Percentiles rank a stretch among this genome's conserved stretches.
Evolutionary conservation across 805 yeast species (phyloP).

Genomic region (Ogataea populi-albae): DNA sequence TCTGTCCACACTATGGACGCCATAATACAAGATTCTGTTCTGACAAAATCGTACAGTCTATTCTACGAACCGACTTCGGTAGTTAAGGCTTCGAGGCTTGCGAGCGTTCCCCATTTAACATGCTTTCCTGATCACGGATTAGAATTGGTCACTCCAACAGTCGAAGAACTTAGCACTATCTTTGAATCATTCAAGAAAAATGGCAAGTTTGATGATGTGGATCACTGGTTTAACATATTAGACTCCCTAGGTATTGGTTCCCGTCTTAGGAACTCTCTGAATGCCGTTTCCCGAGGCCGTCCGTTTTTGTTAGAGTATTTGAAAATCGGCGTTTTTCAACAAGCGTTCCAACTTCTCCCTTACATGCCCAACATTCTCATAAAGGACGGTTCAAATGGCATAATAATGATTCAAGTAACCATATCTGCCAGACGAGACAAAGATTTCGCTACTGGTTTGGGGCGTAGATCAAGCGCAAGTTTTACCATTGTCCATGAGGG

Average conservation of each 20-base stretch:
- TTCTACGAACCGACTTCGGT: slow-evolving; percentile 78
- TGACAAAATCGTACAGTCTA: slow-evolving; percentile 28
- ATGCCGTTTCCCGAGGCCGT: slow-evolving; percentile 28
- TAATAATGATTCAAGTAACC: slow-evolving; percentile 43
- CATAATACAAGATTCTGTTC: slow-evolving; percentile 30
- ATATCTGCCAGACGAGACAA: slow-evolving; percentile 23
- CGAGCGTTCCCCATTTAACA: slow-evolving; percentile 31
- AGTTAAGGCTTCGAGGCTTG: slow-evolving; percentile 54
- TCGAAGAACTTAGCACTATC: slow-evolving; percentile 55
- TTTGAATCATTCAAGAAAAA: slow-evolving; percentile 44
- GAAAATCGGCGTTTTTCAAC: slow-evolving; percentile 54
- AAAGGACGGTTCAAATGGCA: slow-evolving; percentile 68
- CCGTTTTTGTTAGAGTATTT: slow-evolving; percentile 30
- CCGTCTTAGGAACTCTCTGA: slow-evolving; percentile 45
- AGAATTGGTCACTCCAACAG: slow-evolving; percentile 65
- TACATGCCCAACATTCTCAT: slow-evolving; percentile 63
- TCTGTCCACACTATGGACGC: slow-evolving; percentile 40
- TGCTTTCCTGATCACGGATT: slow-evolving; percentile 49
- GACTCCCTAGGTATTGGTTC: slow-evolving; percentile 55
- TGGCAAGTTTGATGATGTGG: slow-evolving; percentile 47
- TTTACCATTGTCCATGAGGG: slow-evolving; percentile 26
- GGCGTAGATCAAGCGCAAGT: slow-evolving; percentile 3
- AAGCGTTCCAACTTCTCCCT: slow-evolving; percentile 70
- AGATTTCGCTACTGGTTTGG: slow-evolving; percentile 1
- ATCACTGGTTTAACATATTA: slow-evolving; percentile 71